Percentiles rank a stretch among this genome's conserved stretches.
Evolutionary conservation across 2,329 filamentous ascomycete genomes (phyloP).

Genomic region (Lachnellula cervina): DNA sequence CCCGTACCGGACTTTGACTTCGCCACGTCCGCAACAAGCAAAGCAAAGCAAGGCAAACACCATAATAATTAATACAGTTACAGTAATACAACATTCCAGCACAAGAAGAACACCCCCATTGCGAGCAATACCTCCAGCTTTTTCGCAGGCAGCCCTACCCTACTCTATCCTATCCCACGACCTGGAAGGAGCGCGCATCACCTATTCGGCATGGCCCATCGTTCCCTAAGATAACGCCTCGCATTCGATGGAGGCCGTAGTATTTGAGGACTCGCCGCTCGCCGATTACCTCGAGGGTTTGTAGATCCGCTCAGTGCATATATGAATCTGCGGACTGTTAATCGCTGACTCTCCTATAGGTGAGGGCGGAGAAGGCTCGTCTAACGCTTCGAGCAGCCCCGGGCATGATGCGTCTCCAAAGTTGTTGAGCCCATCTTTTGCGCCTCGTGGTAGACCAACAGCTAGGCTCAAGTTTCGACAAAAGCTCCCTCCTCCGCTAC

Average conservation of each 20-base stretch:
- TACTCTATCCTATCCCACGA: not conserved
- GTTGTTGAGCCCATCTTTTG: constrained; percentile 40
- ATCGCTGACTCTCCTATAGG: constrained; percentile 31
- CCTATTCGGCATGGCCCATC: constrained; percentile 20
- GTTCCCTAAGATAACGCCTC: constrained; percentile 13
- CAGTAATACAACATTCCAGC: too few relatives aligned
- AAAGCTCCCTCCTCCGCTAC: constrained; percentile 40
- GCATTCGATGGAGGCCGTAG: constrained; percentile 72
- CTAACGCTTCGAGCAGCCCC: constrained; percentile 14
- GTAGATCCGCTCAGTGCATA: constrained; percentile 26
- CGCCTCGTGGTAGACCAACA: constrained; percentile 51
- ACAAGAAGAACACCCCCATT: too few relatives aligned
- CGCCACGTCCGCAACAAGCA: too few relatives aligned
- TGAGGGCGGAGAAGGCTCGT: constrained; percentile 40
- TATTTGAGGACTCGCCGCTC: constrained; percentile 82
- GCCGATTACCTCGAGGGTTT: constrained; percentile 85
- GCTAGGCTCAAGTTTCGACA: constrained; percentile 52
- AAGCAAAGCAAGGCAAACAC: too few relatives aligned
- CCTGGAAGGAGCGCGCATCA: too few relatives aligned
- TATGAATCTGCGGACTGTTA: constrained; percentile 7
- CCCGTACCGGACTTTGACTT: too few relatives aligned
- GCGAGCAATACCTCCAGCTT: too few relatives aligned
- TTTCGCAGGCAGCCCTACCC: not conserved
- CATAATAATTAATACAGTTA: too few relatives aligned
- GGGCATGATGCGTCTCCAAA: constrained; percentile 18